Base-by-base conservation (phyloP, 2,329 filamentous ascomycete species). In the Stachybotrys chartarum region DNA sequence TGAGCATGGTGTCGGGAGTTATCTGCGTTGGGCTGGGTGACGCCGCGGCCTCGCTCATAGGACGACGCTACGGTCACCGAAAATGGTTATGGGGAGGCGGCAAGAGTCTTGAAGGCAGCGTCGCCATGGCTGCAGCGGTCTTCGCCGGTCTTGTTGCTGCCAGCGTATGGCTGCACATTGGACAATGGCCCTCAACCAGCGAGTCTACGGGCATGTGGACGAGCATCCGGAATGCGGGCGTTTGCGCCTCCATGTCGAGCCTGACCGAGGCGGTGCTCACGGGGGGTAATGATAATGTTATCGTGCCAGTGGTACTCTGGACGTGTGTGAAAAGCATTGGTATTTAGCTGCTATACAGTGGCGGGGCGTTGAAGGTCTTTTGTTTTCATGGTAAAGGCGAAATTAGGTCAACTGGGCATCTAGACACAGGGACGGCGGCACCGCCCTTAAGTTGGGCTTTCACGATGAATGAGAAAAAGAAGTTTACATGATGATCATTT, bases 1-100 rank as follows among this genome's bases (percentile, higher is more conserved):
- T 92, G 51, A 90, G 88, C 66, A 96, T 99, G 90, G 83, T 97
- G 5, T 85, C 90, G 5, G 94, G 94, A 17, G 88, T 99, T 3
- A 81, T 97, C 31, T 97, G 94, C 68, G 94, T 99, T 3, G 94
- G 94, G 1, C 85, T 99, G 70, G 94, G 94, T 45, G 94, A 99
- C 66, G 92, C 94, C 0, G 94, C 93, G 0, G 94, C 94, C 1
- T 95, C 89, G 14, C 79, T 99, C 1, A 87, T 97, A 53, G 94
- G 94, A 1, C 81, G 94, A 39, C 84, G 93, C 17, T 96, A 86
- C 68, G 94, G 94, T 4, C 85, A 85, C 31, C 81, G 83, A 39
- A 97, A 97, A 75, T 99, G 94, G 94, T 81, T 92, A 30, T 99
- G 94, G 94, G 90, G 91, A 14, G 94, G 94, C 5, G 93, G 92